Evolutionary conservation across 2,329 filamentous ascomycete species (phyloP), one percentile per base, ranked within the genome.

Genomic region (Ophiostoma fasciatum): DNA sequence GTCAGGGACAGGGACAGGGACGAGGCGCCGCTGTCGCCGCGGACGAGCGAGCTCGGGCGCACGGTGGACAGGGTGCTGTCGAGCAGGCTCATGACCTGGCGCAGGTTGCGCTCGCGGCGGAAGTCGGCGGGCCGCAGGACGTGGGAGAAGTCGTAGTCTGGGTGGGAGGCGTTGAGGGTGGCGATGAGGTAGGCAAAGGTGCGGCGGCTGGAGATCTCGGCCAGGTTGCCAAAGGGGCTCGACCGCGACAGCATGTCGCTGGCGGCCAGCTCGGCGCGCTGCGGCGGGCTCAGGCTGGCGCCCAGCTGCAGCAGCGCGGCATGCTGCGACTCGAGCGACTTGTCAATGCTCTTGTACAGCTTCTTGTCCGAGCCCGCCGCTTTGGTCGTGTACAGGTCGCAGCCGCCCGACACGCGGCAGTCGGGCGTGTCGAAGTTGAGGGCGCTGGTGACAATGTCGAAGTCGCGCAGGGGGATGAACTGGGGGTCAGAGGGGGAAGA

Each of bases 361-460:
- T 96, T 96, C 71, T 94, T 94, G 56, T 98, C 90, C 44, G 79
- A 78, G 31, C 87, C 85, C 37, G 88, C 85, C 21, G 90, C 87
- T 60, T 98, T 98, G 19, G 87, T 94, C 9, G 88, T 96, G 65
- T 94, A 98, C 14, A 96, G 70, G 57, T 98, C 90, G 66, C 88
- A 96, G 45, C 83, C 82, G 49, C 90, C 90, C 20, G 85, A 79
- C 42, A 98, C 81, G 48, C 88, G 82, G 53, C 84, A 87, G 55
- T 96, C 88, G 35, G 82, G 75, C 1, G 88, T 94, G 51, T 90
- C 83, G 65, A 96, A 96, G 55, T 94, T 96, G 53, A 98, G 75
- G 44, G 88, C 82, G 61, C 80, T 80, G 42, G 85, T 88, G 47
- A 96, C 82, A 57, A 81, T 76, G 58, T 96, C 87, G 54, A 96